These are phyloP conservation scores for Collariella sp. DNA, from an alignment of 495 filamentous ascomycete species.

Conservation along the genomic window DNA sequence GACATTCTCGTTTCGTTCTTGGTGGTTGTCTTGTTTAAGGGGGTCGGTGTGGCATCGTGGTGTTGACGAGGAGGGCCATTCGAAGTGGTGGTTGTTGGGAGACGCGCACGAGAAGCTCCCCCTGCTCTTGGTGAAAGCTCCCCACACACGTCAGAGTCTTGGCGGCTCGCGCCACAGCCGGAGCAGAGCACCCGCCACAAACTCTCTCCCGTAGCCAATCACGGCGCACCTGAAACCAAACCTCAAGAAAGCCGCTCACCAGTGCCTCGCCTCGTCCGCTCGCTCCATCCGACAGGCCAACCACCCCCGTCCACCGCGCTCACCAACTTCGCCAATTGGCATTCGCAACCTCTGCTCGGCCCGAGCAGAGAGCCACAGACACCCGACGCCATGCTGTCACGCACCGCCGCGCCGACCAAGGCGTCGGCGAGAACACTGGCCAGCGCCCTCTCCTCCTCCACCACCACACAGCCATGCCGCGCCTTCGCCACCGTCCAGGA, in stretches of 20 bases:
- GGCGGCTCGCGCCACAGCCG: slow-evolving; percentile 1
- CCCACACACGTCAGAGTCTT: background rate
- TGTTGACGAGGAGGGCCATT: background rate
- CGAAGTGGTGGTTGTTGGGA: background rate
- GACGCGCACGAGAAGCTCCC: too few relatives aligned
- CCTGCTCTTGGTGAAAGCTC: background rate
- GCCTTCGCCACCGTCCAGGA: slow-evolving; percentile 85
- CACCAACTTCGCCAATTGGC: slow-evolving; percentile 30
- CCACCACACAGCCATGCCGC: slow-evolving; percentile 15
- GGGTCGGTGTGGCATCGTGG: background rate
- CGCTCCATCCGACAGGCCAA: slow-evolving; percentile 7
- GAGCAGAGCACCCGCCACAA: slow-evolving; percentile 11
- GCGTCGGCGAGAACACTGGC: slow-evolving; percentile 35
- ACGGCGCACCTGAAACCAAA: slow-evolving; percentile 19
- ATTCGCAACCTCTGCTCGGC: slow-evolving; percentile 37
- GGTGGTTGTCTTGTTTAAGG: background rate
- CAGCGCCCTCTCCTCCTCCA: slow-evolving; percentile 24
- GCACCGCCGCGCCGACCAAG: slow-evolving; percentile 38
- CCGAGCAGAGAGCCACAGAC: slow-evolving; percentile 32
- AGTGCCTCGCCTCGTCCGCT: slow-evolving; percentile 2
- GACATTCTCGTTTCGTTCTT: slow-evolving; percentile 11
- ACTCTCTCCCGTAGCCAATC: slow-evolving; percentile 20
- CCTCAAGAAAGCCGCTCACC: slow-evolving; percentile 24
- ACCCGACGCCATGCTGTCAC: slow-evolving; percentile 37
- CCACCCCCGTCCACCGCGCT: slow-evolving; percentile 9